Evolutionary conservation across 805 yeast species (phyloP).

Genomic region (Wickerhamomyces chaumierensis): DNA sequence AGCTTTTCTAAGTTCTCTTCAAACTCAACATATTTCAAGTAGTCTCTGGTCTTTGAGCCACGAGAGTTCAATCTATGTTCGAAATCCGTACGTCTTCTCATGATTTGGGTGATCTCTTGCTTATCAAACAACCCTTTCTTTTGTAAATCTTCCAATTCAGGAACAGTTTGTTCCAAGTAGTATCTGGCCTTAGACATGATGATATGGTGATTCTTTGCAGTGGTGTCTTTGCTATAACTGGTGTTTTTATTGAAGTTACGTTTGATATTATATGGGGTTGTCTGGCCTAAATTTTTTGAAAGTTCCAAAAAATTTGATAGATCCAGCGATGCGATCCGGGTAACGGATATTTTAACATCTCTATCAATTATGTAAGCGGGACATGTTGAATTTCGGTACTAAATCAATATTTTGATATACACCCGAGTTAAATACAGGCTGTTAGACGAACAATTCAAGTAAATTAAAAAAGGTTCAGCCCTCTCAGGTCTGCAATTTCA

Average conservation of each 20-base stretch:
- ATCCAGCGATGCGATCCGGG: neutral
- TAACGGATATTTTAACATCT: too few species aligned
- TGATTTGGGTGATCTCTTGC: conserved; percentile 70
- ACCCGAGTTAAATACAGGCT: too few species aligned
- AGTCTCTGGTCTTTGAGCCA: conserved; percentile 71
- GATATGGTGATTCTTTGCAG: neutral
- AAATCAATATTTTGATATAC: too few species aligned
- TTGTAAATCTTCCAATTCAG: conserved; percentile 83
- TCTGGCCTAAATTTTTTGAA: neutral
- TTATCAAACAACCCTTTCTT: conserved; percentile 73
- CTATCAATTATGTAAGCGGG: too few species aligned
- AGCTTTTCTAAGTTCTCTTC: conserved; percentile 72
- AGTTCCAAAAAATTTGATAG: neutral
- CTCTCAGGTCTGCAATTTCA: too few species aligned
- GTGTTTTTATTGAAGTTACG: too few species aligned
- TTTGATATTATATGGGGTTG: too few species aligned
- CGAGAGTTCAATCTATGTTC: conserved; percentile 84
- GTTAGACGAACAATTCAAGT: too few species aligned
- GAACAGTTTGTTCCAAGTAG: conserved; percentile 62
- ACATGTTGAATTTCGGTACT: too few species aligned
- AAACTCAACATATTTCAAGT: conserved; percentile 64
- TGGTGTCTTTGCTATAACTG: neutral
- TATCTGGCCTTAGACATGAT: conserved; percentile 34
- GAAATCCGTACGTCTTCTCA: conserved; percentile 90
- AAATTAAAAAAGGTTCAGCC: too few species aligned